A percentile compares a stretch with the other conserved stretches of the same genome.
Conservation (phyloP, 139 green algal genomes). For the Trebouxia sp. region DNA sequence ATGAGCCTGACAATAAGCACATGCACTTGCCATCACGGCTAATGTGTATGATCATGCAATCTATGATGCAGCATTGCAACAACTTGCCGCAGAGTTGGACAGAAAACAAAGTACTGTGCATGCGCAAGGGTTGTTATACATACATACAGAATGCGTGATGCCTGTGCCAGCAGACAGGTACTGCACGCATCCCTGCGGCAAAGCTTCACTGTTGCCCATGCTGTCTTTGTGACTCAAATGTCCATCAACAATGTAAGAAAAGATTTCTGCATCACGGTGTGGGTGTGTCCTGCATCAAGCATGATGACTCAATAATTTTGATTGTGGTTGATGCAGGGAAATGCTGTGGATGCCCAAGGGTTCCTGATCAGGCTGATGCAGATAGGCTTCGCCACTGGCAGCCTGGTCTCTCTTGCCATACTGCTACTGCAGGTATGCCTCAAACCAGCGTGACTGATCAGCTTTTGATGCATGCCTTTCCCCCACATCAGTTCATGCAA, state of each 20-base stretch:
- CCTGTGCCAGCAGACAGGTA: slow-evolving; percentile 77
- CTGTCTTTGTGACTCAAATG: slow-evolving; percentile 66
- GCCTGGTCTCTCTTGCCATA: not conserved
- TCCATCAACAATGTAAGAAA: slow-evolving; percentile 70
- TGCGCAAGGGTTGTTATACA: not conserved
- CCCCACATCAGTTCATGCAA: no score
- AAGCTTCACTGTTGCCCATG: slow-evolving; percentile 67
- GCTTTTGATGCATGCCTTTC: not conserved
- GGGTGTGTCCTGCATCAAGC: slow-evolving; percentile 70
- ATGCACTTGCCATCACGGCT: no score
- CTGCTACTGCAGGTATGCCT: slow-evolving; percentile 15
- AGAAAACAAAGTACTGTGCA: not conserved
- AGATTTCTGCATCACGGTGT: slow-evolving; percentile 79
- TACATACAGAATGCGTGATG: slow-evolving; percentile 58
- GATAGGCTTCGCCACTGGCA: slow-evolving; percentile 22
- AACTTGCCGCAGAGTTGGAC: not conserved
- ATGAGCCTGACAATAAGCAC: no score
- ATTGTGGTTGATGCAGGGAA: slow-evolving; percentile 1
- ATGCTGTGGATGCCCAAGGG: not conserved
- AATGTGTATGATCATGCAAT: no score
- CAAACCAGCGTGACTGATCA: no score
- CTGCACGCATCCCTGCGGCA: slow-evolving; percentile 62
- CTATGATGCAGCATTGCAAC: not conserved
- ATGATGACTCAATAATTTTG: no score
- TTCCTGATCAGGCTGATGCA: slow-evolving; percentile 31